These are phyloP conservation scores for Microcera coccophila DNA, from an alignment of 2,329 filamentous ascomycete species.

Conservation along the genomic window DNA sequence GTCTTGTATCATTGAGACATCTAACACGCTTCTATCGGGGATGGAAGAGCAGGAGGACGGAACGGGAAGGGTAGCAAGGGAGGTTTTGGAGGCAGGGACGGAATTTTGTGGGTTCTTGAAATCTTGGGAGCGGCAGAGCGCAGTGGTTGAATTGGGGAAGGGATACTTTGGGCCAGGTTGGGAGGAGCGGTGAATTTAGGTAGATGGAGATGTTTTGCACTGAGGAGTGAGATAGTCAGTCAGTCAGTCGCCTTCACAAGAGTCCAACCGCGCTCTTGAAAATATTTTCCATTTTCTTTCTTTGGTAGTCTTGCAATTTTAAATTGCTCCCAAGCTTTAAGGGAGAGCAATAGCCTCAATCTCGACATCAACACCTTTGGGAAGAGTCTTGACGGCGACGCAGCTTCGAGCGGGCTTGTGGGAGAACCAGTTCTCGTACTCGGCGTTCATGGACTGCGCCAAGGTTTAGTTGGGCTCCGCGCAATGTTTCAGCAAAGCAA, in stretches of 20 bases:
- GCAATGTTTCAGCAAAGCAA: too few relatives aligned
- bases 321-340: constrained; percentile 29
- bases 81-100: constrained; percentile 1
- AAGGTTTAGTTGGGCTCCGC: too few relatives aligned
- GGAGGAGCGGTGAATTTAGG: too few relatives aligned
- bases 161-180: not conserved
- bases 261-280: too few relatives aligned
- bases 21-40: not conserved
- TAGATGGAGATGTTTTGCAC: too few relatives aligned
- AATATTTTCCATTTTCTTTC: not conserved
- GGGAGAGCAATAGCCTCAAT: constrained; percentile 82
- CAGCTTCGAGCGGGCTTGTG: constrained; percentile 87
- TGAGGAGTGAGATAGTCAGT: too few relatives aligned
- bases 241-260: too few relatives aligned
- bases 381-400: constrained; percentile 84
- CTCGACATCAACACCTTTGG: constrained; percentile 81
- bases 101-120: constrained; percentile 2
- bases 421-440: constrained; percentile 78
- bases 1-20: not conserved
- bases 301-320: not conserved
- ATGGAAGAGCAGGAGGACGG: not conserved
- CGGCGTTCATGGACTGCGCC: constrained; percentile 72
- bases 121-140: not conserved
- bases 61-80: not conserved
- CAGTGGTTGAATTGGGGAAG: not conserved